These are phyloP conservation scores for Lipomyces oligophaga DNA, from an alignment of 805 yeast species.

Conservation along the genomic window DNA sequence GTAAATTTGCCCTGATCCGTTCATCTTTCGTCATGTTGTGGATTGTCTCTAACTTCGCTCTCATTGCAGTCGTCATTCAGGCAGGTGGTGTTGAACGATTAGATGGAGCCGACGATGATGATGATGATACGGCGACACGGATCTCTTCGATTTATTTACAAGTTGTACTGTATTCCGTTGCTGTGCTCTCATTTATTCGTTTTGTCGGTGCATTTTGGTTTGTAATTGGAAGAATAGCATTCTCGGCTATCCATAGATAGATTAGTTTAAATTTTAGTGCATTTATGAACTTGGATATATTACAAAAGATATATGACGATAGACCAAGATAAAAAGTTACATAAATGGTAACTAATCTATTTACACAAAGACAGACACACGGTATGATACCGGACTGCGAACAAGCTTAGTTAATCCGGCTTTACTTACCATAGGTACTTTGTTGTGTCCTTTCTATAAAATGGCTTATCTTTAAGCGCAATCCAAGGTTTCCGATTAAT, in stretches of 20 bases:
- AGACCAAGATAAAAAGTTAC: no score
- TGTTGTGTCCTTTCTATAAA: constrained; percentile 36
- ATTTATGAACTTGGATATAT: no score
- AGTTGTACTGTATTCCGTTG: constrained; percentile 87
- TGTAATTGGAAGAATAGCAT: constrained; percentile 41
- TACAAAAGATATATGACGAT: no score
- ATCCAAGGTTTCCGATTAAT: constrained; percentile 51
- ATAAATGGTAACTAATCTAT: no score
- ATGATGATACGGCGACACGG: background rate
- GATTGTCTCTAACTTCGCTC: constrained; percentile 76
- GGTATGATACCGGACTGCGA: no score
- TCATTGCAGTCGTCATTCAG: constrained; percentile 85
- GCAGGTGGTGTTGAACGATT: constrained; percentile 67
- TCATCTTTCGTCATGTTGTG: constrained; percentile 94
- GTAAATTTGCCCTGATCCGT: constrained; percentile 91
- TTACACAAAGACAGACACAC: no score
- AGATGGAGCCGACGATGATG: constrained; percentile 1
- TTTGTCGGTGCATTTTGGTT: constrained; percentile 70
- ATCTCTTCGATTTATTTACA: constrained; percentile 10
- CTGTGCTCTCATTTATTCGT: constrained; percentile 74
- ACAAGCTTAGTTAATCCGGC: no score
- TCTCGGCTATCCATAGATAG: background rate
- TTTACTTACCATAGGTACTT: constrained; percentile 38
- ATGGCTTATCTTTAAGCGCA: constrained; percentile 41
- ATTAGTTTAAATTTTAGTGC: no score